phyloP scores from a whole-genome alignment of 805 yeast species.

The Suhomyces tanzawaensis region DNA sequence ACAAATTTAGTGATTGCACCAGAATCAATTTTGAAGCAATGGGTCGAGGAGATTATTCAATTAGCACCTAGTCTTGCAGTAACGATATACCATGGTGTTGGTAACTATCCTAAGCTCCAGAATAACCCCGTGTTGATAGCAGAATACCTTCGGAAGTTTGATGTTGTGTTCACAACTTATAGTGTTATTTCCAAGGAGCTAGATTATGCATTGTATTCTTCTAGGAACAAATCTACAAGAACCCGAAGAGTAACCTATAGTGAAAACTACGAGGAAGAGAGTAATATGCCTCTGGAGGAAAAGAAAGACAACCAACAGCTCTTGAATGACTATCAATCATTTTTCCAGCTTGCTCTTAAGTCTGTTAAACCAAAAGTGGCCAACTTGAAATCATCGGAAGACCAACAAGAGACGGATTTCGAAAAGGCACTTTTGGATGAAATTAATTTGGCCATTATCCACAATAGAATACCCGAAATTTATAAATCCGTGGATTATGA shows the following conservation, averaged over 20 bases:
- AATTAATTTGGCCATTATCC: slow-evolving; percentile 26
- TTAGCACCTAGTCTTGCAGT: slow-evolving; percentile 61
- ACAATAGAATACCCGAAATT: slow-evolving; percentile 23
- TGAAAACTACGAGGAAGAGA: slow-evolving; percentile 9
- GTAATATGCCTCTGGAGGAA: slow-evolving; percentile 7
- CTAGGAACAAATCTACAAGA: slow-evolving; percentile 50
- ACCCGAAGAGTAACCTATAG: slow-evolving; percentile 18
- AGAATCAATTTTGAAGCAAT: slow-evolving; percentile 75
- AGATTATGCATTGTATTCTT: slow-evolving; percentile 73
- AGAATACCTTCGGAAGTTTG: slow-evolving; percentile 56
- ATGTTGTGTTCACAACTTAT: slow-evolving; percentile 81
- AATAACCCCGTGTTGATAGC: slow-evolving; percentile 46
- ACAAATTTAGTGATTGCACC: slow-evolving; percentile 87
- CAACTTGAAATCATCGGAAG: slow-evolving; percentile 19
- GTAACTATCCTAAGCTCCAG: slow-evolving; percentile 21
- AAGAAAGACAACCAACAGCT: slow-evolving; percentile 10
- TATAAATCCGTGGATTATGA: slow-evolving; percentile 49
- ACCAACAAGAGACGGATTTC: slow-evolving; percentile 27
- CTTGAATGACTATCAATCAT: slow-evolving; percentile 19
- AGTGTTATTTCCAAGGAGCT: slow-evolving; percentile 68
- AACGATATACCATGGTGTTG: slow-evolving; percentile 60
- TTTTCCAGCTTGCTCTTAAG: slow-evolving; percentile 26
- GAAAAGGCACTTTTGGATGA: slow-evolving; percentile 35
- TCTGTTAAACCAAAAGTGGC: slow-evolving; percentile 27
- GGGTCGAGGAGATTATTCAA: slow-evolving; percentile 70